These are phyloP conservation scores for Penicillium sp. DNA, from an alignment of 2,329 filamentous ascomycete genomes.

Conservation along the genomic window DNA sequence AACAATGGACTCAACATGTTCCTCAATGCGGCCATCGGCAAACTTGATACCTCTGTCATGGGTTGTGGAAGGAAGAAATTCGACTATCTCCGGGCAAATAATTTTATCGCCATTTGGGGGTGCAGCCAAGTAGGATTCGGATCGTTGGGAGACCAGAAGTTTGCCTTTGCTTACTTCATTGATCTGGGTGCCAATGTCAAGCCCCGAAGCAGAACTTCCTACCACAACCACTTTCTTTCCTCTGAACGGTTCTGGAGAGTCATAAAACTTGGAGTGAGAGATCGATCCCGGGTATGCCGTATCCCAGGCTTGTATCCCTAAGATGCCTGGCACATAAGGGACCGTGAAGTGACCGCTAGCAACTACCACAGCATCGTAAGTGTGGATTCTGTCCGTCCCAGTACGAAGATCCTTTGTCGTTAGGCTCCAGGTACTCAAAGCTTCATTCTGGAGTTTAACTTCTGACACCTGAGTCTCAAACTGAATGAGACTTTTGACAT, in stretches of 20 bases:
- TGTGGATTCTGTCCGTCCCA: constrained; percentile 41
- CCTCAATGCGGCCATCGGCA: constrained; percentile 63
- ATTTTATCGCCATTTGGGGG: constrained; percentile 53
- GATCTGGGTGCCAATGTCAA: constrained; percentile 81
- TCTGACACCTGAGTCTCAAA: constrained; percentile 71
- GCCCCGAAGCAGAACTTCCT: constrained; percentile 78
- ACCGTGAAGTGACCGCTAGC: constrained; percentile 74
- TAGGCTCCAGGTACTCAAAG: constrained; percentile 59
- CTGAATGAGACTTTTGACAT: constrained; percentile 64
- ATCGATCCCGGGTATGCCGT: constrained; percentile 59
- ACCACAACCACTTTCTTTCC: constrained; percentile 77
- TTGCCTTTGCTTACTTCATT: constrained; percentile 57
- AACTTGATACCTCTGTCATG: constrained; percentile 64
- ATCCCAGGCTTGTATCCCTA: constrained; percentile 61
- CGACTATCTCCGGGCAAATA: constrained; percentile 54
- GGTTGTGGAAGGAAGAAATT: constrained; percentile 53
- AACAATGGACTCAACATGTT: constrained; percentile 70
- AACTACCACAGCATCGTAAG: constrained; percentile 73
- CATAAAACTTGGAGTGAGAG: constrained; percentile 77
- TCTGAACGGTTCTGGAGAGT: constrained; percentile 61
- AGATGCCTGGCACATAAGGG: constrained; percentile 64
- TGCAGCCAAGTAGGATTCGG: constrained; percentile 48
- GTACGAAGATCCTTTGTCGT: constrained; percentile 53
- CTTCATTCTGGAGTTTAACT: constrained; percentile 47
- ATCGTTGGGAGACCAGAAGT: constrained; percentile 63